phyloP scores from a whole-genome alignment of 2,329 filamentous ascomycete genomes.

The Paradendryphiella salina region DNA sequence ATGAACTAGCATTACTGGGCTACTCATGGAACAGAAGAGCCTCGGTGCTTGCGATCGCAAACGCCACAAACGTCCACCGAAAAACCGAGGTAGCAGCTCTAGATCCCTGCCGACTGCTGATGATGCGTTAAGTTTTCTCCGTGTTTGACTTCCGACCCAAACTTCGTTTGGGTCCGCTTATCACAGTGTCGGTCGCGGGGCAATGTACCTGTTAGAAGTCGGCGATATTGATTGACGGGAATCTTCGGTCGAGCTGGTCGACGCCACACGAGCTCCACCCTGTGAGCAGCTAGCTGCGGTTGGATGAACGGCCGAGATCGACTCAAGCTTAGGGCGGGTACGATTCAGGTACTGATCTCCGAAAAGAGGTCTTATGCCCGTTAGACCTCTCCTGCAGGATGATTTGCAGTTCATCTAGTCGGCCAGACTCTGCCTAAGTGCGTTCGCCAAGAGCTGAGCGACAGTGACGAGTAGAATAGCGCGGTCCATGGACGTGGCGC shows the following conservation, averaged over 20 bases:
- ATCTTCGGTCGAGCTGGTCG: neutral
- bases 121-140: slow-evolving; percentile 6
- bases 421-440: too few species aligned
- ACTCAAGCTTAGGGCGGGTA: neutral
- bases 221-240: neutral
- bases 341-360: neutral
- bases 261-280: neutral
- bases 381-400: neutral
- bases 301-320: neutral
- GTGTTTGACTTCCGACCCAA: slow-evolving; percentile 8
- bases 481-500: too few species aligned
- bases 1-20: too few species aligned
- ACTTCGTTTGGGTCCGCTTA: slow-evolving; percentile 2
- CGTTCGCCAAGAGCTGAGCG: too few species aligned
- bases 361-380: neutral
- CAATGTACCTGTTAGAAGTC: neutral
- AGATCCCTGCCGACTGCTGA: slow-evolving; percentile 1
- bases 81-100: too few species aligned
- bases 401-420: neutral
- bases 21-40: too few species aligned
- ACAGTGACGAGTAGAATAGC: too few species aligned
- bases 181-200: neutral
- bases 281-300: neutral
- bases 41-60: too few species aligned
- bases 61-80: too few species aligned